phyloP scores from a whole-genome alignment of 495 filamentous ascomycete species.

The Eremomyces bilateralis region DNA sequence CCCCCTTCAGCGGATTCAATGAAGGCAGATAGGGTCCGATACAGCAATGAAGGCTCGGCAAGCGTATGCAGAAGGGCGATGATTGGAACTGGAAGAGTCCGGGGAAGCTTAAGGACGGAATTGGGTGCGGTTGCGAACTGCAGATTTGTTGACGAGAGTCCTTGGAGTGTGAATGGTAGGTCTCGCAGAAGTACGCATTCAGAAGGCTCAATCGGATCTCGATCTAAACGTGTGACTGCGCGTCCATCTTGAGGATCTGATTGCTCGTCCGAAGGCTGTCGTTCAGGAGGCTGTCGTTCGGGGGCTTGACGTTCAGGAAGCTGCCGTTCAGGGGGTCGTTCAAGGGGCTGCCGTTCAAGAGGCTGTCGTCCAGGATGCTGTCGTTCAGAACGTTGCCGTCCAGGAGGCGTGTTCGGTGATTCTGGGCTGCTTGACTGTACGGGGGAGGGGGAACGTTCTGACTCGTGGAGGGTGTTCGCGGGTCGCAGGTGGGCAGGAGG shows the following conservation, averaged over 20 bases:
- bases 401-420: no score
- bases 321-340: no score
- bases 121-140: slow-evolving; percentile 39
- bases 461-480: slow-evolving; percentile 19
- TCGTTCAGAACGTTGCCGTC: slow-evolving; percentile 7
- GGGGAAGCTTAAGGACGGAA: slow-evolving; percentile 39
- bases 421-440: slow-evolving; percentile 5
- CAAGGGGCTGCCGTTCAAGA: slow-evolving; percentile 30
- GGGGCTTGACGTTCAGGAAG: slow-evolving; percentile 12
- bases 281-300: slow-evolving; percentile 32
- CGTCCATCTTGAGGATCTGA: no score
- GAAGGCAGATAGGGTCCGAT: slow-evolving; percentile 56
- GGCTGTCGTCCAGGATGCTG: slow-evolving; percentile 28
- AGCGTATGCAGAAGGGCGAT: slow-evolving; percentile 74
- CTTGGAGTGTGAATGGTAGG: slow-evolving; percentile 85
- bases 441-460: slow-evolving; percentile 11
- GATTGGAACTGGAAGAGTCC: slow-evolving; percentile 60
- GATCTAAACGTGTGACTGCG: no score
- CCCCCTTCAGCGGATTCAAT: slow-evolving; percentile 43
- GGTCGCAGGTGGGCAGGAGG: slow-evolving; percentile 2
- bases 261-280: no score
- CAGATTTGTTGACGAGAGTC: slow-evolving; percentile 67
- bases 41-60: slow-evolving; percentile 82
- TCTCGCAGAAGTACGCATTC: slow-evolving; percentile 71
- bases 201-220: slow-evolving; percentile 9